A percentile compares a stretch with the other conserved stretches of the same genome.
Evolutionary conservation across 352 stramenopile genomes (phyloP).

Genomic region (Phytopythium helicoides): DNA sequence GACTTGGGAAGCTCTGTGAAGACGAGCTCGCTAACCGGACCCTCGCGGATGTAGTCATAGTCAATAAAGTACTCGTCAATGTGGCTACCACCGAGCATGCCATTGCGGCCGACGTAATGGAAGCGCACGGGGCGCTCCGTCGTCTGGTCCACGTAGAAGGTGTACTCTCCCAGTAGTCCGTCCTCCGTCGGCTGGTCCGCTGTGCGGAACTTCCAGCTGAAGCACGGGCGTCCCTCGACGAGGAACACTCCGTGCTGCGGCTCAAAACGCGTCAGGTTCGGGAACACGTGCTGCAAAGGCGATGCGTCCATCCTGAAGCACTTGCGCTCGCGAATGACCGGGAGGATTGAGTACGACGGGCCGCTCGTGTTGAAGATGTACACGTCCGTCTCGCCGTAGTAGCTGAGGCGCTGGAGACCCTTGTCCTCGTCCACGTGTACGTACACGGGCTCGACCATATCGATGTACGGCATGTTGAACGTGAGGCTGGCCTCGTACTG

Average conservation of each 20-base stretch:
- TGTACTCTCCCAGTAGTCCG: slow-evolving; percentile 82
- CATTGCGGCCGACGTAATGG: slow-evolving; percentile 85
- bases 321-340: slow-evolving; percentile 70
- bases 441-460: slow-evolving; percentile 86
- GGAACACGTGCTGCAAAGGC: slow-evolving; percentile 81
- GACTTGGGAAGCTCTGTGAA: slow-evolving; percentile 64
- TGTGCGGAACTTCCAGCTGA: slow-evolving; percentile 83
- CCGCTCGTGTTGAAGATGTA: slow-evolving; percentile 85
- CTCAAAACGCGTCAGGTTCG: slow-evolving; percentile 82
- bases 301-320: slow-evolving; percentile 67
- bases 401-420: slow-evolving; percentile 83
- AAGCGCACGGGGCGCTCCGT: slow-evolving; percentile 79
- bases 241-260: slow-evolving; percentile 78
- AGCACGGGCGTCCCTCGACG: slow-evolving; percentile 67
- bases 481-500: slow-evolving; percentile 88
- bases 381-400: slow-evolving; percentile 85
- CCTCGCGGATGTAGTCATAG: slow-evolving; percentile 84
- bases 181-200: slow-evolving; percentile 49
- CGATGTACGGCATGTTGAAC: slow-evolving; percentile 88
- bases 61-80: slow-evolving; percentile 91
- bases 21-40: slow-evolving; percentile 57
- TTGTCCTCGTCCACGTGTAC: slow-evolving; percentile 74
- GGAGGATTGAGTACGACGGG: slow-evolving; percentile 81
- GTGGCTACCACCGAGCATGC: slow-evolving; percentile 82
- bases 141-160: slow-evolving; percentile 78